phyloP scores from a whole-genome alignment of 1,284 basidiomycete species.

The Xerocomus amazonicus region DNA sequence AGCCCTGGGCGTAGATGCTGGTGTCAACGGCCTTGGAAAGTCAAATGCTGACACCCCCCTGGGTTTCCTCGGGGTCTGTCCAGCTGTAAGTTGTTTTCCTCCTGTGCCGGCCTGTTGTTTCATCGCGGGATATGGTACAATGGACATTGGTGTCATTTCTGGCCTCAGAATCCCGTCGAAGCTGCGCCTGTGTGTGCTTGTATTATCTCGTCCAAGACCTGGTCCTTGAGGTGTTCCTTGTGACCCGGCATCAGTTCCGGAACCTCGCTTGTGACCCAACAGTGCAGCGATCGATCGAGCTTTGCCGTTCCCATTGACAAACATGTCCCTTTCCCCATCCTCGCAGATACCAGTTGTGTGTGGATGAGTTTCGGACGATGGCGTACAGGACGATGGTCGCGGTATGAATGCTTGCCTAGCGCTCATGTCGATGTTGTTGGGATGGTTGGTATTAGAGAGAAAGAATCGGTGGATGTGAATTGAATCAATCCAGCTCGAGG shows the following conservation, averaged over 20 bases:
- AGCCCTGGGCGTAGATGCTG: slow-evolving; percentile 15
- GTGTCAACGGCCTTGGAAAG: slow-evolving; percentile 21
- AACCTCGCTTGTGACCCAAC: slow-evolving; percentile 16
- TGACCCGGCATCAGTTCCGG: neutral
- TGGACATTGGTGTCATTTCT: slow-evolving; percentile 22
- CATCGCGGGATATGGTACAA: slow-evolving; percentile 20
- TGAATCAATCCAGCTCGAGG: neutral
- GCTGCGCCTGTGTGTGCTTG: slow-evolving; percentile 9
- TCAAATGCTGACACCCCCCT: slow-evolving; percentile 3
- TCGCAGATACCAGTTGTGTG: slow-evolving; percentile 3
- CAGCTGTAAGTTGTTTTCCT: slow-evolving; percentile 3
- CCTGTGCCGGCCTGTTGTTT: slow-evolving; percentile 1
- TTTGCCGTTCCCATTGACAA: slow-evolving; percentile 11
- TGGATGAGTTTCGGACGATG: slow-evolving; percentile 8
- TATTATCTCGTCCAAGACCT: slow-evolving; percentile 10
- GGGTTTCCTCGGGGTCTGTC: slow-evolving; percentile 22
- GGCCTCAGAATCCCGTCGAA: slow-evolving; percentile 27
- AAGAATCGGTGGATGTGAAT: neutral
- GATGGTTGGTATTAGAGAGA: neutral
- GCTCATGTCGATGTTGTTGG: slow-evolving; percentile 17
- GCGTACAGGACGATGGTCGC: slow-evolving; percentile 11
- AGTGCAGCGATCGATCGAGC: slow-evolving; percentile 22
- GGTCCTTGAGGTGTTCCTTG: slow-evolving; percentile 4
- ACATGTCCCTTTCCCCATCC: slow-evolving; percentile 8
- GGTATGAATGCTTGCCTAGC: slow-evolving; percentile 29